Evolutionary conservation across 208 protist genomes (phyloP).

Genomic region (Acanthamoeba lenticulata): DNA sequence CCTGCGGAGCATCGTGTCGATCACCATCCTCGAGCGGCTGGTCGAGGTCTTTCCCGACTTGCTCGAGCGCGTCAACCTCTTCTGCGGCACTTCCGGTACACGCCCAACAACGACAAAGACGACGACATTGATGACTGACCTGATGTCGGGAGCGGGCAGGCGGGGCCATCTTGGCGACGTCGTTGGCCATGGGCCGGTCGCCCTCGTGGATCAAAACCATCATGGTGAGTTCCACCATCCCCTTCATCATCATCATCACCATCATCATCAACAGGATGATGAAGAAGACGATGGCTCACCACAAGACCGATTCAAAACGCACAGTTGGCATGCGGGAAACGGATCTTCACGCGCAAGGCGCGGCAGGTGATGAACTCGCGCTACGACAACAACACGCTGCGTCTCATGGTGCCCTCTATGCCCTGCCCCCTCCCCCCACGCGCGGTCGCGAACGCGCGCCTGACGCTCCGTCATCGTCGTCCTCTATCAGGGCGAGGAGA

Average conservation of each 20-base stretch:
- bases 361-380: background rate
- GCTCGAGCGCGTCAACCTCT: slow-evolving; percentile 49
- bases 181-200: background rate
- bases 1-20: background rate
- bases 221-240: background rate
- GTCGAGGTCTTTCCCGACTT: slow-evolving; percentile 46
- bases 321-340: background rate
- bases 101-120: background rate
- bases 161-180: background rate
- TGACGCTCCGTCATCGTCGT: too few relatives aligned
- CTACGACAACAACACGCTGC: background rate
- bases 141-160: background rate
- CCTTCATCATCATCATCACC: background rate
- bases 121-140: background rate
- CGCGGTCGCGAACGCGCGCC: too few relatives aligned
- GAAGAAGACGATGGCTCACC: too few relatives aligned
- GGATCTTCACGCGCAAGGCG: slow-evolving; percentile 6
- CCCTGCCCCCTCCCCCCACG: too few relatives aligned
- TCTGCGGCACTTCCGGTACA: slow-evolving; percentile 31
- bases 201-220: background rate
- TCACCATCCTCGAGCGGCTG: slow-evolving; percentile 48
- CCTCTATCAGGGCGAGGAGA: background rate
- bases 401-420: background rate
- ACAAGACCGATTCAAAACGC: too few relatives aligned
- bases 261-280: background rate